Evolutionary conservation across 1,139 yeast species (phyloP).

Genomic region (Pichia norvegensis): DNA sequence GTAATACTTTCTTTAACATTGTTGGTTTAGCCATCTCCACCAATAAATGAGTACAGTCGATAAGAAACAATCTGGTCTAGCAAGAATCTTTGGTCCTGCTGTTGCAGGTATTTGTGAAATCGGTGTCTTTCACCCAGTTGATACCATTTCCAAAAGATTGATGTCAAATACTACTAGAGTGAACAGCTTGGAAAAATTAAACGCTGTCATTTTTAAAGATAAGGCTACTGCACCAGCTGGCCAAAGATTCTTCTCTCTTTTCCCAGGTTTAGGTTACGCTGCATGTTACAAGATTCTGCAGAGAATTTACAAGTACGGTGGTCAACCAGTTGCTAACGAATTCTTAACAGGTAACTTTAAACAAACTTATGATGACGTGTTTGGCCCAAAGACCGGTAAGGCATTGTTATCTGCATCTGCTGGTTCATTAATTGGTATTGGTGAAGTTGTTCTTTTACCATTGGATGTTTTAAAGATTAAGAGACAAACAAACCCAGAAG

Average conservation of each 20-base stretch:
- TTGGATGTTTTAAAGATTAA: constrained; percentile 94
- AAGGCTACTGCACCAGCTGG: constrained; percentile 67
- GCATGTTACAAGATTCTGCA: constrained; percentile 95
- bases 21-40: not conserved
- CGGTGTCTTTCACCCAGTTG: constrained; percentile 97
- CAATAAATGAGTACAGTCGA: constrained; percentile 34
- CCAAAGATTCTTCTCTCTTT: constrained; percentile 69
- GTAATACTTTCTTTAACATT: not conserved
- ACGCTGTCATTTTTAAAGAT: constrained; percentile 78
- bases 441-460: constrained; percentile 92
- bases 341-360: constrained; percentile 71
- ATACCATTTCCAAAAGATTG: constrained; percentile 93
- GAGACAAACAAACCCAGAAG: constrained; percentile 98
- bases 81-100: constrained; percentile 94
- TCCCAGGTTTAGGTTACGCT: constrained; percentile 98
- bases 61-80: constrained; percentile 80
- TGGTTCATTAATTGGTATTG: constrained; percentile 94
- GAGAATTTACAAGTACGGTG: constrained; percentile 97
- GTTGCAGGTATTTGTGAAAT: constrained; percentile 96
- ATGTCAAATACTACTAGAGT: constrained; percentile 89
- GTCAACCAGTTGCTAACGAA: constrained; percentile 98
- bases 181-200: constrained; percentile 56
- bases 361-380: constrained; percentile 58
- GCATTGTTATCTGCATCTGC: constrained; percentile 96
- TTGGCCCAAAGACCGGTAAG: constrained; percentile 94